Evolutionary conservation across 495 filamentous ascomycete genomes (phyloP).

Genomic region (Aspergillus taichungensis): DNA sequence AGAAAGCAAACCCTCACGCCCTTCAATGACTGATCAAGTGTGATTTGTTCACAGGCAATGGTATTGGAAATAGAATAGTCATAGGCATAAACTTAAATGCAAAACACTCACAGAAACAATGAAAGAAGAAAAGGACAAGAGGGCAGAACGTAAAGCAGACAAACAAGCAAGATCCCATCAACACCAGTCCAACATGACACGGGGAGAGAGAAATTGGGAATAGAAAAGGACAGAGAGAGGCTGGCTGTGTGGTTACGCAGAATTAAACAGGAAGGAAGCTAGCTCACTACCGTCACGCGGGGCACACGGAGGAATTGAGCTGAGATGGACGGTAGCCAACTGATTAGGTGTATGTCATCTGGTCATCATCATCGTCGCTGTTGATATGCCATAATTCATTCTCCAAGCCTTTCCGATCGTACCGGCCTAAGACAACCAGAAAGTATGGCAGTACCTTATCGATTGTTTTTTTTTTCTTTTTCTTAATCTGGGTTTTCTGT

Average conservation of each 20-base stretch:
- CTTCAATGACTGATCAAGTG: slow-evolving; percentile 3
- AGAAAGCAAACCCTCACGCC: slow-evolving; percentile 5
- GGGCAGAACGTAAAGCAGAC: neutral
- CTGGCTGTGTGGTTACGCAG: slow-evolving; percentile 5
- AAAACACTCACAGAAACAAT: neutral
- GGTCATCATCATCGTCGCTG: slow-evolving; percentile 18
- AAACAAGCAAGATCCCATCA: slow-evolving; percentile 4
- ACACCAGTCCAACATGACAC: slow-evolving; percentile 14
- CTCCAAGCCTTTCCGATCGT: slow-evolving; percentile 7
- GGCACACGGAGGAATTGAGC: slow-evolving; percentile 14
- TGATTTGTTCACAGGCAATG: slow-evolving; percentile 1
- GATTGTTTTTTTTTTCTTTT: slow-evolving; percentile 2
- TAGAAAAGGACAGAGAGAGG: slow-evolving; percentile 1
- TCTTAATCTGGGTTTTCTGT: neutral
- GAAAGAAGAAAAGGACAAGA: neutral
- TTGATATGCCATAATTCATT: slow-evolving; percentile 14
- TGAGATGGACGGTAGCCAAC: slow-evolving; percentile 9
- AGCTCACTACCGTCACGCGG: slow-evolving; percentile 8
- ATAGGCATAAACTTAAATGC: neutral
- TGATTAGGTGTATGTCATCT: slow-evolving; percentile 20
- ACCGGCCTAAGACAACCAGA: slow-evolving; percentile 15
- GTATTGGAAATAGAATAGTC: neutral
- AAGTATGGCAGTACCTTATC: slow-evolving; percentile 2
- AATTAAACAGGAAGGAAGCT: slow-evolving; percentile 4
- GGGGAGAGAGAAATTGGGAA: slow-evolving; percentile 1